Base-by-base conservation (phyloP, 352 stramenopile species). In the Phytophthora pseudosyringae region DNA sequence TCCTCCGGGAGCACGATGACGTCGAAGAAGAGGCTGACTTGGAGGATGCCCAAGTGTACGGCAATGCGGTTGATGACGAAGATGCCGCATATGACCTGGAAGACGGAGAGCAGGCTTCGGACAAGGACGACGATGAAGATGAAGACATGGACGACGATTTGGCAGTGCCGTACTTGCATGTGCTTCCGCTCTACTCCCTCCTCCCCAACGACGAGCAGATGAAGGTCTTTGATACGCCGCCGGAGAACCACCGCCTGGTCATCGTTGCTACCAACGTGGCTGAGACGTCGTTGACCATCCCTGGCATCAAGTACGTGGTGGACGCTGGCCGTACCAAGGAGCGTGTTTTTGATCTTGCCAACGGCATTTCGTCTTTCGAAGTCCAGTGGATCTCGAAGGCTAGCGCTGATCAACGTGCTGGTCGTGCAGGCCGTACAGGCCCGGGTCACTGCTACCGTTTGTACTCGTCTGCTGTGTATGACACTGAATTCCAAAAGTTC, bases 231-330 rank as follows among this genome's bases (percentile, higher is more conserved):
- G 78, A 97, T 15, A 61, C 95, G 2, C 83, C 95, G 1, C 93
- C 96, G 3, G 86, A 97, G 32, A 86, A 87, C 51, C 79, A 97
- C 48, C 88, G 97, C 2, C 74, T 99, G 21, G 90, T 99, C 38
- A 96, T 99, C 5, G 83, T 99, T 16, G 93, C 97, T 12, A 99
- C 97, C 15, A 99, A 99, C 71, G 97, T 99, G 40, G 97, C 97
- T 0, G 98, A 99, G 79, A 99, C 97, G 12, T 98, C 91, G 33
- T 72, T 99, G 33, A 99, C 95, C 18, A 98, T 99, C 54, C 94
- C 94, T 8, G 88, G 84, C 3, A 97, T 98, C 69, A 97, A 96
- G 38, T 99, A 99, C 58, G 98, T 99, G 16, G 97, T 99, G 1
- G 98, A 99, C 53, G 95, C 87, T 48, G 98, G 97, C 5, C 81